Base-by-base conservation (phyloP, 441 rosid genomes). In the Melastoma candidum region DNA sequence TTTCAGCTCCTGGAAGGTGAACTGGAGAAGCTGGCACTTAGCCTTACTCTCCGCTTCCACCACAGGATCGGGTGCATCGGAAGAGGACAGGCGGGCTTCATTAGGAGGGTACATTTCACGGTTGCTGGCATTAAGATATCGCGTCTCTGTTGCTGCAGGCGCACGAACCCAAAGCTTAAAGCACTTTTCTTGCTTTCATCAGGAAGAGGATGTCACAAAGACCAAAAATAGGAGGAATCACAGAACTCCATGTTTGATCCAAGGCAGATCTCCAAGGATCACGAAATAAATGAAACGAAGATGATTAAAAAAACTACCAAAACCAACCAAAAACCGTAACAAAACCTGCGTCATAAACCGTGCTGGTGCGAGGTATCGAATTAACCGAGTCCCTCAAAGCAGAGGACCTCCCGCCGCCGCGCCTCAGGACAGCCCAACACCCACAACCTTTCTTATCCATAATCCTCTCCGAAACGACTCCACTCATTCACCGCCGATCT, bases 41-140 rank as follows among this genome's bases (percentile, higher is more conserved):
- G 71, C 27, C 56, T 72, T 74, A 12, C 51, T 59, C 41, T 65
- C 69, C 0, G 63, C 36, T 29, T 53, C 49, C 44, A 68, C 65
- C 17, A 4, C 8, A 32, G 69, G 68, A 45, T 70, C 71, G n/a
- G 74, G 65, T 50, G 61, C 65, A 47, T 83, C 82, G 41, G 8
- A 32, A 3, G 76, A 74, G 41, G 80, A 69, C 24, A 73, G 69
- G 45, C 69, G 75, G 67, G 72, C 77, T 67, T 80, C 86, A 44
- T 73, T 74, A 0, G 78, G 79, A 64, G 78, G 70, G 48, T 71
- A 78, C 14, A 78, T 63, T 59, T 78, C 84, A 24, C 86, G 59
- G 65, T 80, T 83, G 73, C 90, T 83, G 46, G 86, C 90, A 64
- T 83, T 83, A 54, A 83, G 69, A 59, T 80, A 80, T 57, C 90